Conservation (phyloP, 1,284 basidiomycete genomes). For the Fomitiporia mediterranea region DNA sequence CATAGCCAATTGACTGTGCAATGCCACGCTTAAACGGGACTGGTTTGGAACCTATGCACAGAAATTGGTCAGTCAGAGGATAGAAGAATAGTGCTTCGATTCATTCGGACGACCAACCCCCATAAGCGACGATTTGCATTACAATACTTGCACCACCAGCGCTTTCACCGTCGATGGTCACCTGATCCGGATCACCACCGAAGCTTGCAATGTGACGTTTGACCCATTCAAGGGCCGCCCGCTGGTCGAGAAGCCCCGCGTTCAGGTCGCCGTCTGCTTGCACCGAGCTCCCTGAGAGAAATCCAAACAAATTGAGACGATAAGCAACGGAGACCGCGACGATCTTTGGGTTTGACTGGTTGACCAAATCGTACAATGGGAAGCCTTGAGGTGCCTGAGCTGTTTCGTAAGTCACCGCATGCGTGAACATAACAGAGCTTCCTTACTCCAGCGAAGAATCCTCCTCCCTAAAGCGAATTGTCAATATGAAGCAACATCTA, state of each 20-base stretch:
- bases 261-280: slow-evolving; percentile 35
- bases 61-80: background rate
- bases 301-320: slow-evolving; percentile 50
- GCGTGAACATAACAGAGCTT: slow-evolving; percentile 1
- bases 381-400: slow-evolving; percentile 40
- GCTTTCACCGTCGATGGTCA: slow-evolving; percentile 42
- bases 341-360: slow-evolving; percentile 43
- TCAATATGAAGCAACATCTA: background rate
- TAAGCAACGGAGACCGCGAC: slow-evolving; percentile 53
- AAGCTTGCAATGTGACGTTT: slow-evolving; percentile 39
- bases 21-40: slow-evolving; percentile 37
- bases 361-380: slow-evolving; percentile 52
- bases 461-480: slow-evolving; percentile 35
- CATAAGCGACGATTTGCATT: slow-evolving; percentile 41
- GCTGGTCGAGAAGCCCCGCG: slow-evolving; percentile 43
- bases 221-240: slow-evolving; percentile 44
- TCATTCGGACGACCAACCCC: slow-evolving; percentile 27
- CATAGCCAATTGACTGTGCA: slow-evolving; percentile 42
- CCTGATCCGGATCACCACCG: slow-evolving; percentile 38
- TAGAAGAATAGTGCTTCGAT: background rate
- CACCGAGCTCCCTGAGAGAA: slow-evolving; percentile 40
- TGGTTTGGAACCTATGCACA: slow-evolving; percentile 30
- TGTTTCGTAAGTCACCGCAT: background rate
- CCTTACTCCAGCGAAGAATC: slow-evolving; percentile 34
- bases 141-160: slow-evolving; percentile 41